Conservation (phyloP, 2,329 filamentous ascomycete genomes). For the Colletotrichum karsti region DNA sequence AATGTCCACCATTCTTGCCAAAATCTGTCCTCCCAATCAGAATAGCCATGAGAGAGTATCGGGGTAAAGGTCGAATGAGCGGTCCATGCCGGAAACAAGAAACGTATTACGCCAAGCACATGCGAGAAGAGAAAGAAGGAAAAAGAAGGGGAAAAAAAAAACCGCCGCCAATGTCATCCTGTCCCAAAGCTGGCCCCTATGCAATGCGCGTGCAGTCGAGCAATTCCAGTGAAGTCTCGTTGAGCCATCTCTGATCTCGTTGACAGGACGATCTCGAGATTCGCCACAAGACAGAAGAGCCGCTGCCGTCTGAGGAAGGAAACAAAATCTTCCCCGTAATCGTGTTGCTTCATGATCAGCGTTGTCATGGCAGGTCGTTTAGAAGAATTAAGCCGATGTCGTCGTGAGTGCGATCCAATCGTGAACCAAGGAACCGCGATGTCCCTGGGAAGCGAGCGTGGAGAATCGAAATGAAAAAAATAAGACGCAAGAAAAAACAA, state of each 20-base stretch:
- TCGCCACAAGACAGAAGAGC: not conserved
- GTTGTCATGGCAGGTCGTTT: constrained; percentile 20
- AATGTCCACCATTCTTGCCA: constrained; percentile 13
- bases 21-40: constrained; percentile 19
- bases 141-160: not conserved
- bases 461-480: constrained; percentile 4
- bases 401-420: constrained; percentile 25
- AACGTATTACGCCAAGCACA: constrained; percentile 6
- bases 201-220: constrained; percentile 9
- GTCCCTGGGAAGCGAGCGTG: constrained; percentile 15
- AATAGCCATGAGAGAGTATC: constrained; percentile 23
- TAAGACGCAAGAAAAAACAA: not conserved
- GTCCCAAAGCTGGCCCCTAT: constrained; percentile 11
- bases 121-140: constrained; percentile 10
- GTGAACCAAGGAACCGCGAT: not conserved
- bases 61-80: not conserved
- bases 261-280: not conserved
- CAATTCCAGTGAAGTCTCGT: not conserved
- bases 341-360: constrained; percentile 23
- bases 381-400: constrained; percentile 12
- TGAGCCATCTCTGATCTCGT: not conserved
- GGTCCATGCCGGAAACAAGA: constrained; percentile 2
- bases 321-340: not conserved
- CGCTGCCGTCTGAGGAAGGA: constrained; percentile 1
- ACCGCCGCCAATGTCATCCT: constrained; percentile 11